A percentile compares a stretch with the other conserved stretches of the same genome.
These are phyloP conservation scores for Leccinum variicolor DNA, from an alignment of 768 basidiomycete species.

Conservation along the genomic window DNA sequence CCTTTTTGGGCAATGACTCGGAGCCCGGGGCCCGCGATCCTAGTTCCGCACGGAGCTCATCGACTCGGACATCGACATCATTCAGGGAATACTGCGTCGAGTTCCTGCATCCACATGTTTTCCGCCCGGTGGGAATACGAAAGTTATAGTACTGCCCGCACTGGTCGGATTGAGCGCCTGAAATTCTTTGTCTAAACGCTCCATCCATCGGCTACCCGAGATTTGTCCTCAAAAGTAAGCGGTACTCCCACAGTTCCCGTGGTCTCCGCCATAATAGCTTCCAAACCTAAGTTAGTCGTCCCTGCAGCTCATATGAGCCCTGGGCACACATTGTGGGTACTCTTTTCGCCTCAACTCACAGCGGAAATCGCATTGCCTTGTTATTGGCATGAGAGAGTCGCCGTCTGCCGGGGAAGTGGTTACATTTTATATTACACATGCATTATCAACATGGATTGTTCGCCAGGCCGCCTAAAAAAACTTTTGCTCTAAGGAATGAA, in stretches of 20 bases:
- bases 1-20: not conserved
- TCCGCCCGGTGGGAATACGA: not conserved
- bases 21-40: not conserved
- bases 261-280: not conserved
- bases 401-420: not conserved
- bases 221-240: not conserved
- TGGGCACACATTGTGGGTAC: not conserved
- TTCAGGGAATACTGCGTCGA: not conserved
- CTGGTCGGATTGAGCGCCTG: not conserved
- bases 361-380: not conserved
- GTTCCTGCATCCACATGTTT: not conserved
- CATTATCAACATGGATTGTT: not conserved
- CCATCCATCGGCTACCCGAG: not conserved
- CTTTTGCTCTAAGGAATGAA: not conserved
- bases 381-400: not conserved
- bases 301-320: not conserved
- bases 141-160: not conserved
- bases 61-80: too few species aligned
- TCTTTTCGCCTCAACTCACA: not conserved
- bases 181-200: not conserved
- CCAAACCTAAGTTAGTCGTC: constrained; percentile 1
- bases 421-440: not conserved
- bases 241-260: not conserved
- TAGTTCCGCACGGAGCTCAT: not conserved
- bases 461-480: not conserved